Conservation (phyloP, 192 early-diverging fungal genomes). For the Backusella australiensis region DNA sequence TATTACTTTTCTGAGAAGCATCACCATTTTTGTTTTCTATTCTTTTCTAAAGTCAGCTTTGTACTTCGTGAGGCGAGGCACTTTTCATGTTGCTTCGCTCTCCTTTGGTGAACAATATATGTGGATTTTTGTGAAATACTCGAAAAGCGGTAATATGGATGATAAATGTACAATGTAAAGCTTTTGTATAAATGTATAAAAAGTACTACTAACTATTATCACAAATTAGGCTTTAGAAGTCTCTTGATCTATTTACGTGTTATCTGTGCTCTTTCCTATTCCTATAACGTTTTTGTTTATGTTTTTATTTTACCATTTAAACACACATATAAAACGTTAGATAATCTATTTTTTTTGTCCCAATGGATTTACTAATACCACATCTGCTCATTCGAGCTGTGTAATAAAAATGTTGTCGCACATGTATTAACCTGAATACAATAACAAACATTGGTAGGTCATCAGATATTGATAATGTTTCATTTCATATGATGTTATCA, state of each 20-base stretch:
- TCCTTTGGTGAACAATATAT: too few relatives aligned
- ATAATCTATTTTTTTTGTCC: neutral
- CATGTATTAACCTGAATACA: neutral
- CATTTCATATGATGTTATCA: conserved; percentile 1
- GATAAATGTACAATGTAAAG: neutral
- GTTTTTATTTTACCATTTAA: neutral
- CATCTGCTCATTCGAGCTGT: neutral
- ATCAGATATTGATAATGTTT: neutral
- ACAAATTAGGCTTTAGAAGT: neutral
- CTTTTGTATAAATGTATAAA: neutral
- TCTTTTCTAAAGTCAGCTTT: neutral
- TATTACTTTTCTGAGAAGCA: neutral
- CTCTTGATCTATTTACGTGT: neutral
- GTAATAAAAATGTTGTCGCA: neutral
- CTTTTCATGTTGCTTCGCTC: too few relatives aligned
- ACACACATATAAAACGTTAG: neutral
- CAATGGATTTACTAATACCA: neutral
- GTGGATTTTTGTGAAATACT: too few relatives aligned
- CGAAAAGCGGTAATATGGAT: neutral
- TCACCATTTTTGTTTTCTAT: neutral
- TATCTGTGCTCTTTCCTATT: neutral
- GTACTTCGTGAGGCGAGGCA: too few relatives aligned
- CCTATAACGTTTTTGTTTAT: neutral
- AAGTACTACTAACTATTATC: neutral
- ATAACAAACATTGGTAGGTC: conserved; percentile 4